Conservation (phyloP, 2,329 filamentous ascomycete species). For the Phoma sp. region DNA sequence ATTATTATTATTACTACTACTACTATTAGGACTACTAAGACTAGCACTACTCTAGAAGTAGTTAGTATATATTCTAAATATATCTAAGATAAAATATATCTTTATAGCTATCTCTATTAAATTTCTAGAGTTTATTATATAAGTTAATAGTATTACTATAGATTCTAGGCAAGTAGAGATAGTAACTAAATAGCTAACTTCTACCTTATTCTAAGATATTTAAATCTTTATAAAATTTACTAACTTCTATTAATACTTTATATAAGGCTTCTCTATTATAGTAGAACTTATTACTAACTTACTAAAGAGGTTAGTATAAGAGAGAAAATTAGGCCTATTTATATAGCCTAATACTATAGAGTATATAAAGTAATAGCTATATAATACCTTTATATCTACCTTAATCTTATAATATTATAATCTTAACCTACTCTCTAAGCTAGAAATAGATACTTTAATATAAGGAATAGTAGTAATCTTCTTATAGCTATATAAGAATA, state of each 20-base stretch:
- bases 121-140: not conserved
- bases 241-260: not conserved
- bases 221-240: too few relatives aligned
- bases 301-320: not conserved
- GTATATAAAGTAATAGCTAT: not conserved
- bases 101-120: not conserved
- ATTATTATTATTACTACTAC: too few relatives aligned
- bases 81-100: not conserved
- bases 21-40: too few relatives aligned
- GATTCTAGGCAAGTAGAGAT: not conserved
- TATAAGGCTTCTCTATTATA: not conserved
- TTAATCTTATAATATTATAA: not conserved
- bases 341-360: too few relatives aligned
- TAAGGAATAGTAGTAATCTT: not conserved
- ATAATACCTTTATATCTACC: not conserved
- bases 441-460: not conserved
- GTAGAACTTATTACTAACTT: not conserved
- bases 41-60: too few relatives aligned
- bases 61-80: too few relatives aligned
- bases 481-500: not conserved
- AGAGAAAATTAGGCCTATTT: not conserved
- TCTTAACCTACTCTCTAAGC: not conserved
- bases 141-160: not conserved
- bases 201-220: not conserved
- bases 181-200: not conserved